Base-by-base conservation (phyloP, 2,329 filamentous ascomycete genomes). In the Epichloe gansuensis region DNA sequence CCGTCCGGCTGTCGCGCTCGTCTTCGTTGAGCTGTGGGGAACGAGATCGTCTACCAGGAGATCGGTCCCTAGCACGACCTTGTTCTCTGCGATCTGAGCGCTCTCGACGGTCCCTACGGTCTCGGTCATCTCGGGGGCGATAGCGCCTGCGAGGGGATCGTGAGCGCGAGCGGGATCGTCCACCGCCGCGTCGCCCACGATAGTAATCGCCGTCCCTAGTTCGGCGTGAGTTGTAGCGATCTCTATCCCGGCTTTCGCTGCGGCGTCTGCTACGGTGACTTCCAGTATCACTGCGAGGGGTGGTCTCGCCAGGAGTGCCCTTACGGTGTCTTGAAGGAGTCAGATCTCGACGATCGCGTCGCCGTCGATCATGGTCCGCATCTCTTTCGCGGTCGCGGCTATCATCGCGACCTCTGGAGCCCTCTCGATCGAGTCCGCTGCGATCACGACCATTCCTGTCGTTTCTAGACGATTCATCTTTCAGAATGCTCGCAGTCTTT, bases 1-100 rank as follows among this genome's bases (percentile, higher is more conserved):
- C 89, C 54, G 94, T 98, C 63, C 93, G 87, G 62, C 89, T 86
- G 73, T 98, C 93, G 65, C 91, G 86, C 72, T 98, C 93, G 71
- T 97, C 93, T 69, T 96, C 91, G 62, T 87, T 95, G 55, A 87
- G 81, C 65, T 87, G 83, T 31, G 89, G 85, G 51, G 85, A 83
- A 53, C 78, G 60, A 69, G 70, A 62, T 68, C 73, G 41, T 68
- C 57, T 46, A 67, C 67, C 52, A 69, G 64, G 44, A 65, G 67
- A 34, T 73, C 72, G 74, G 50, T 80, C 76, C 55, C 74, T 72
- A 52, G 74, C 74, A 61, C 82, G 77, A 56, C 78, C 78, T 58
- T 72, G 68, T 53, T 70, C 75, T 54, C 76, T 73, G 59, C 69
- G 65, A 54, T 74, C 73, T 45, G 52, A 67, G 62, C 72, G 70